Evolutionary conservation across 2,329 filamentous ascomycete genomes (phyloP), one percentile per base, ranked within the genome.

Genomic region (Phaeosphaeriaceae sp.): DNA sequence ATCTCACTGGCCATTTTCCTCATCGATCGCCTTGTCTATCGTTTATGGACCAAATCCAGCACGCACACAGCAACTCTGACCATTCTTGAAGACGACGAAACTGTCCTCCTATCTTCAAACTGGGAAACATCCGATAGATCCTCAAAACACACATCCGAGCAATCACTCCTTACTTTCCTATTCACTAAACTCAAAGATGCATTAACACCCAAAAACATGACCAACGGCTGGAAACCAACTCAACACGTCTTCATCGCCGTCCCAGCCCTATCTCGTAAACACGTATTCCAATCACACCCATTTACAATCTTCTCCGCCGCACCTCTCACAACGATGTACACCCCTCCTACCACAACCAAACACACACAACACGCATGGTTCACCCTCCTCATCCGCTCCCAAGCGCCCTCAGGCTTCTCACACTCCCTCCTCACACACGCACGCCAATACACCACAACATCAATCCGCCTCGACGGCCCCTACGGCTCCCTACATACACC

Each of bases 301-400:
- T 88, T 88, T 68, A 87, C 84, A 7, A 86, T 88, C 46, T 81
- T 84, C 13, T 87, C 85, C 2, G 78, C 80, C 0, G 83, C 83
- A 8, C 81, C 83, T 26, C 23, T 26, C 23, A 7, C 23, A 26
- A 26, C 23, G 11, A 26, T 11, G 23, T 11, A 26, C 23, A 26
- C 23, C 23, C 23, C 23, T n/a, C n/a, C n/a, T n/a, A n/a, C n/a
- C n/a, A n/a, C n/a, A n/a, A n/a, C n/a, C n/a, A n/a, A n/a, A n/a
- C n/a, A n/a, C 7, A 26, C 23, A 7, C 23, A 61, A 11, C 78
- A 82, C 53, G 80, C 79, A 3, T 81, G 76, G 73, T 71, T 87
- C 52, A 76, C 77, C 11, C 78, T 88, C 11, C 76, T 87, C 21
- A 82, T 88, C 52, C 81, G 85, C 52, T 79, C 81, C 4, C 81